Evolutionary conservation across 2,329 filamentous ascomycete genomes (phyloP), one percentile per base, ranked within the genome.

Genomic region (Boeremia exigua): DNA sequence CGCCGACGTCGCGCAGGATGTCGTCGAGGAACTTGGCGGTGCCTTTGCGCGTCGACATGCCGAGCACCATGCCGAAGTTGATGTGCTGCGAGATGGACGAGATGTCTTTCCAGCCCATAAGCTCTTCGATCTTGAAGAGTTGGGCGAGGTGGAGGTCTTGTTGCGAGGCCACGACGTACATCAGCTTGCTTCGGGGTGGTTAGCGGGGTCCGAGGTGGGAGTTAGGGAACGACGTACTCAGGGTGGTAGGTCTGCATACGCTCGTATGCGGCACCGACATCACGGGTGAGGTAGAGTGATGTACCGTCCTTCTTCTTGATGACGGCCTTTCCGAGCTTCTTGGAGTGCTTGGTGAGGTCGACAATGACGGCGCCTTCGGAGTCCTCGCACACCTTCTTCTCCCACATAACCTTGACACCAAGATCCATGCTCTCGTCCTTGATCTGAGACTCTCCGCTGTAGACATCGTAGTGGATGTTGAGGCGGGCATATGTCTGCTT

Each of bases 381-480:
- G 51, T 86, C 79, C 65, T 90, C 86, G 2, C 83, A 85, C 12
- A 90, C 78, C 1, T 82, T 83, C 50, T 83, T 82, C 50, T 85
- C 82, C 61, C 83, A 80, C 72, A 91, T 79, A 0, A 81, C 75
- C 27, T 82, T 74, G 43, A 87, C 86, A 1, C 87, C 87, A 34
- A 79, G 76, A 8, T 82, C 79, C 77, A 91, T 85, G 53, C 85
- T 87, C 68, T 86, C 83, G 14, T 81, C 78, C 68, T 83, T 83
- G 62, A 88, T 83, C 54, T 88, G 85, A 0, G 87, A 90, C 74
- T 91, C 88, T 25, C 88, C 88, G 11, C 85, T 86, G 75, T 88
- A 88, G 51, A 86, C 84, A 61, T 88, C 85, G 64, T 87, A 88
- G 52, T 79, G 77, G 65, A 88, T 87, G 75, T 88, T 88, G 29